Evolutionary conservation across 495 filamentous ascomycete species (phyloP).

Genomic region (Rusavskia elegans): DNA sequence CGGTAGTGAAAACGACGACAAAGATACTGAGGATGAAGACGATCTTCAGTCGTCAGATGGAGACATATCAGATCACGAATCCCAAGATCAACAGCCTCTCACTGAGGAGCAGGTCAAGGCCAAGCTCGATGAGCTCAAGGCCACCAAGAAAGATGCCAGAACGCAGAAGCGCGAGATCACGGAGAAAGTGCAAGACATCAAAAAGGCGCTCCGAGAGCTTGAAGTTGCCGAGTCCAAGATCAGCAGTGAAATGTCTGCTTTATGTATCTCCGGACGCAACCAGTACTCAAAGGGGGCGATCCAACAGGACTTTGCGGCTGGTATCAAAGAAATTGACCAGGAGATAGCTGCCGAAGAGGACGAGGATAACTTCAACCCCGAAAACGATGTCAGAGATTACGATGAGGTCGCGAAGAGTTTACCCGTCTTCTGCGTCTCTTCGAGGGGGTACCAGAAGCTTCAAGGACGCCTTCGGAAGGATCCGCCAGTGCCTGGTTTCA

Average conservation of each 20-base stretch:
- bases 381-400: conserved; percentile 35
- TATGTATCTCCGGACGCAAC: conserved; percentile 40
- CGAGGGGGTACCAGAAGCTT: conserved; percentile 42
- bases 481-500: conserved; percentile 29
- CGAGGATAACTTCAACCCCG: conserved; percentile 28
- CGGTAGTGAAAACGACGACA: conserved; percentile 3
- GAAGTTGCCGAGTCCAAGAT: conserved; percentile 20
- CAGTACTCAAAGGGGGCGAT: conserved; percentile 33
- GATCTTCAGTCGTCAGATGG: conserved; percentile 10
- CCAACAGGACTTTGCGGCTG: conserved; percentile 38
- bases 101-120: conserved; percentile 19
- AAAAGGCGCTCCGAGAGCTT: conserved; percentile 8
- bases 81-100: conserved; percentile 13
- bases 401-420: conserved; percentile 32
- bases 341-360: conserved; percentile 30
- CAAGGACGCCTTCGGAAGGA: conserved; percentile 35
- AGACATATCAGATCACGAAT: background rate
- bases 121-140: conserved; percentile 22
- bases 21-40: conserved; percentile 8
- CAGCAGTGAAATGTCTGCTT: conserved; percentile 22
- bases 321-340: conserved; percentile 37
- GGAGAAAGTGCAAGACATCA: conserved; percentile 15
- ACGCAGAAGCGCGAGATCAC: conserved; percentile 16
- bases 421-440: conserved; percentile 41
- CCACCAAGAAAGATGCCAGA: conserved; percentile 22